Evolutionary conservation across 176 grass and related monocot species (phyloP).

Genomic region (Saccharum officinarum): DNA sequence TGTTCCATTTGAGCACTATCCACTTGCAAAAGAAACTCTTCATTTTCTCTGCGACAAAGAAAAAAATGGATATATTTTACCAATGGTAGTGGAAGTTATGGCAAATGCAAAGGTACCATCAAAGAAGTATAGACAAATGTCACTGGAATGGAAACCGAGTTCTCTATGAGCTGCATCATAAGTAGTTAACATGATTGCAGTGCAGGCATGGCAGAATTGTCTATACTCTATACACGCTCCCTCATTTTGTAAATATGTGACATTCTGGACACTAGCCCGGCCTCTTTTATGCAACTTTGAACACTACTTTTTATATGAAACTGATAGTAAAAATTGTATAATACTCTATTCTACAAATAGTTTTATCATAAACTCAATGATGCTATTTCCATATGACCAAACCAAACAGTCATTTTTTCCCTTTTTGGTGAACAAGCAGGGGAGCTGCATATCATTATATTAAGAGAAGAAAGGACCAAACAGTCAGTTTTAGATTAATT

Average conservation of each 20-base stretch:
- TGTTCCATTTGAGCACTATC: constrained; percentile 87
- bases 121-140: constrained; percentile 18
- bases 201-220: background rate
- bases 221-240: background rate
- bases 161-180: background rate
- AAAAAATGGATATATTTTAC: constrained; percentile 20
- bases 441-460: too few relatives aligned
- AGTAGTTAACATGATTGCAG: background rate
- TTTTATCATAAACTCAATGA: background rate
- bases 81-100: background rate
- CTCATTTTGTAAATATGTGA: background rate
- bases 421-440: too few relatives aligned
- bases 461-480: too few relatives aligned
- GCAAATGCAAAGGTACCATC: constrained; percentile 15
- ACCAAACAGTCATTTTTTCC: too few relatives aligned
- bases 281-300: background rate
- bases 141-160: background rate
- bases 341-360: background rate
- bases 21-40: constrained; percentile 64
- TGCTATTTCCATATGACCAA: background rate
- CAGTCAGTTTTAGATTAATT: too few relatives aligned
- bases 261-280: background rate
- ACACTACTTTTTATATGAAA: background rate
- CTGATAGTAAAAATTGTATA: background rate
- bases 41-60: constrained; percentile 46